Base-by-base conservation (phyloP, 1,284 basidiomycete genomes). In the Trichosporon sp. region DNA sequence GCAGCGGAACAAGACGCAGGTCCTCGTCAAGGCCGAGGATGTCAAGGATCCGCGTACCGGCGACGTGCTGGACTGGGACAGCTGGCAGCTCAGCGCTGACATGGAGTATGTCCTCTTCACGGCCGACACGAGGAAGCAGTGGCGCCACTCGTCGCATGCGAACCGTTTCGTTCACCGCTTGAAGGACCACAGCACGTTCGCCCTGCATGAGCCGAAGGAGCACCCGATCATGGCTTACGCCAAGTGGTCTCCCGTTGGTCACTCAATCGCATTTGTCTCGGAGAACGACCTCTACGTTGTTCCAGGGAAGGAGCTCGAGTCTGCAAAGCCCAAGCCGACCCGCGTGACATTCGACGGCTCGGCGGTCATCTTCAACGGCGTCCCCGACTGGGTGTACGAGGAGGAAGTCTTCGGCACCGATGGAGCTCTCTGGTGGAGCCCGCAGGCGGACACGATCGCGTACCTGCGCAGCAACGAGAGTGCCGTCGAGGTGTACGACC, bases 331-430 rank as follows among this genome's bases (percentile, higher is more conserved):
- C 2, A 54, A 64, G 25, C 56, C 73, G 1, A 87, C 95, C 56
- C 87, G 89, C 14, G 82, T 99, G 7, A 99, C 95, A 0, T 81
- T 83, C 1, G 87, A 88, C 23, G 95, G 95, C 0, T 91, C 89
- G 54, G 83, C 86, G 0, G 89, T 90, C 0, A 83, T 94, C 31
- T 97, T 98, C 83, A 89, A 98, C 73, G 95, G 94, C 6, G 89
- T 97, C 0, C 91, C 93, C 0, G 93, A 96, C 78, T 98, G 95
- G 92, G 93, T 95, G 6, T 96, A 96, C 78, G 94, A 97, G 78
- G 94, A 97, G 78, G 94, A 97, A 76, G 80, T 98, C 25, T 90
- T 93, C 69, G 81, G 83, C 4, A 75, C 81, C 34, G 87, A 93
- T 71, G 87, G 80, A 59, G 88, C 93, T 0, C 82, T 95, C 7